Evolutionary conservation across 2,329 filamentous ascomycete genomes (phyloP).

Genomic region (Trichocomaceae sp.): DNA sequence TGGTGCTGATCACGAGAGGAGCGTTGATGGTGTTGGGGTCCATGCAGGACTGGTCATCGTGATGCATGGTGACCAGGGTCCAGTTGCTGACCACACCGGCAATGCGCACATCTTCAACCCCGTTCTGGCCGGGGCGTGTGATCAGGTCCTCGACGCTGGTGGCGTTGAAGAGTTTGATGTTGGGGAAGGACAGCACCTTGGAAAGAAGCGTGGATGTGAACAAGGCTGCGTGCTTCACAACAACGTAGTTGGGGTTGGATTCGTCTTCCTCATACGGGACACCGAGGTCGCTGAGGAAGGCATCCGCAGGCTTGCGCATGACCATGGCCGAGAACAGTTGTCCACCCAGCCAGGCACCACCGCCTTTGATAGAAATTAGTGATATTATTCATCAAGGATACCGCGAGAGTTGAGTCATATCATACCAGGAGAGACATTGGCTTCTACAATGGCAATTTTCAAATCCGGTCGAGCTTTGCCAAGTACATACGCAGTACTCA

Average conservation of each 20-base stretch:
- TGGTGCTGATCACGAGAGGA: conserved; percentile 79
- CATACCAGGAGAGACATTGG: conserved; percentile 66
- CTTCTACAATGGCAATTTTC: conserved; percentile 86
- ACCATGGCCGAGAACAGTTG: conserved; percentile 95
- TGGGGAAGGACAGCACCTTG: conserved; percentile 75
- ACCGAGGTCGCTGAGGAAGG: conserved; percentile 72
- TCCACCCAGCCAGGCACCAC: conserved; percentile 86
- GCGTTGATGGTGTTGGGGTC: conserved; percentile 96
- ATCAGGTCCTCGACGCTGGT: conserved; percentile 89
- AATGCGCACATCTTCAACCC: conserved; percentile 57
- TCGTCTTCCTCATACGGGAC: conserved; percentile 85
- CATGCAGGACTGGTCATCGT: conserved; percentile 91
- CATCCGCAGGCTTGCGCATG: conserved; percentile 85
- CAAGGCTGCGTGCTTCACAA: conserved; percentile 88
- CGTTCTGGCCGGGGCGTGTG: conserved; percentile 57
- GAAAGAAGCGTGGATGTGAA: conserved; percentile 85
- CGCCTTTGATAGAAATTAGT: conserved; percentile 44
- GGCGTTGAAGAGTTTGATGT: conserved; percentile 95
- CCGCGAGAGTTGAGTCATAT: not conserved
- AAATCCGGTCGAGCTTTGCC: conserved; percentile 79
- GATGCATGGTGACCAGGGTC: conserved; percentile 82
- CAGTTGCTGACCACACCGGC: conserved; percentile 93
- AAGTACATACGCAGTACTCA: conserved; percentile 77
- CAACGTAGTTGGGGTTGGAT: conserved; percentile 77
- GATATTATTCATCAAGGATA: not conserved